phyloP scores from a whole-genome alignment of 257 asterid genomes.

The Fraxinus americana region DNA sequence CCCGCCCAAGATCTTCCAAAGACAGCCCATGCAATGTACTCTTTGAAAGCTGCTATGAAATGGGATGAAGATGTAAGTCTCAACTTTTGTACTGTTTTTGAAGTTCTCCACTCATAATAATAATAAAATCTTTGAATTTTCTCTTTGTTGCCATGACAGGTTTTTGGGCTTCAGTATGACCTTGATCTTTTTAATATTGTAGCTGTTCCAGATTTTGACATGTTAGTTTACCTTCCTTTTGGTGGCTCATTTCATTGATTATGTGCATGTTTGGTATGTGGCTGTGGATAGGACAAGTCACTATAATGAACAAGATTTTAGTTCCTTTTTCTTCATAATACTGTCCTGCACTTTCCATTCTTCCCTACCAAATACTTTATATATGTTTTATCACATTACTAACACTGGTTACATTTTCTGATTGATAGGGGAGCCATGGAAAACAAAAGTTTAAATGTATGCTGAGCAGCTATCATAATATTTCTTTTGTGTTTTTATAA shows the following conservation, averaged over 20 bases:
- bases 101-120: conserved; percentile 3
- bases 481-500: conserved; percentile 1
- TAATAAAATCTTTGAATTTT: conserved; percentile 5
- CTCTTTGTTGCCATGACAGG: conserved; percentile 47
- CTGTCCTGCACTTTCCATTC: background rate
- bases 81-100: conserved; percentile 20
- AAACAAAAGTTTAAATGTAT: conserved; percentile 94
- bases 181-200: conserved; percentile 94
- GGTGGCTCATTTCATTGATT: conserved; percentile 21
- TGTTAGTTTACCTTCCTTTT: conserved; percentile 52
- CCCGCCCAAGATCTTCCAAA: conserved; percentile 88
- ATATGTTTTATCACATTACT: conserved; percentile 22
- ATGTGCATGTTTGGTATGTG: background rate
- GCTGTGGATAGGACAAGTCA: background rate
- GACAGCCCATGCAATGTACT: conserved; percentile 95
- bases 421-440: conserved; percentile 98
- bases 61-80: conserved; percentile 95
- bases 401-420: conserved; percentile 18
- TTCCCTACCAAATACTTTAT: background rate
- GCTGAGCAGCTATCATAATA: conserved; percentile 21
- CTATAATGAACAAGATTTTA: background rate
- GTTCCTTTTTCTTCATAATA: background rate
- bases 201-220: conserved; percentile 94
- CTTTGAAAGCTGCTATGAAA: conserved; percentile 95
- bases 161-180: conserved; percentile 94